Percentiles rank a stretch among this genome's conserved stretches.
Evolutionary conservation across 2,329 filamentous ascomycete species (phyloP).

Genomic region (Teratosphaeria pseudoeucalypti): DNA sequence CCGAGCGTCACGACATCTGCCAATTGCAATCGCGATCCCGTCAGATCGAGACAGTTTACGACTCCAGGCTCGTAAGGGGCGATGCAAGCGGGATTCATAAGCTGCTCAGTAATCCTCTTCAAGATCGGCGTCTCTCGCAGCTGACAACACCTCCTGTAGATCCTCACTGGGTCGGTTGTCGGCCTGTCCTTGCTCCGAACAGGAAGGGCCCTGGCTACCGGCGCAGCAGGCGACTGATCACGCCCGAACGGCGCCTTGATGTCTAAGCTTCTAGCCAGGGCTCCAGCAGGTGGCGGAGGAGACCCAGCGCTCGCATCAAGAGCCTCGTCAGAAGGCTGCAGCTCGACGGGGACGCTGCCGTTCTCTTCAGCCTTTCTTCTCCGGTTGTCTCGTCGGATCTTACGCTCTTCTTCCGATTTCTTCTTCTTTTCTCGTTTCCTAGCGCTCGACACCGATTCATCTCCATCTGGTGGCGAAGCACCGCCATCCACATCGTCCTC

Average conservation of each 20-base stretch:
- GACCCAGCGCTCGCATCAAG: slow-evolving; percentile 23
- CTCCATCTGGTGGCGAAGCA: slow-evolving; percentile 15
- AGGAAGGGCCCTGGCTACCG: slow-evolving; percentile 11
- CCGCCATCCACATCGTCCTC: slow-evolving; percentile 3
- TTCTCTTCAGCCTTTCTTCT: slow-evolving; percentile 77
- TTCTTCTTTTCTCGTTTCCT: slow-evolving; percentile 96
- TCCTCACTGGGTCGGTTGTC: slow-evolving; percentile 81
- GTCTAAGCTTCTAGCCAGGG: neutral
- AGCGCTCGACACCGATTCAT: slow-evolving; percentile 27
- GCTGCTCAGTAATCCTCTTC: slow-evolving; percentile 83
- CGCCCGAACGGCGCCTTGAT: neutral
- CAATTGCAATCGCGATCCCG: slow-evolving; percentile 71
- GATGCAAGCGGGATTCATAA: slow-evolving; percentile 59
- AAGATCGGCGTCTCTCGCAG: slow-evolving; percentile 84
- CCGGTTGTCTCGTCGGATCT: slow-evolving; percentile 84
- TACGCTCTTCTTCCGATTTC: slow-evolving; percentile 82
- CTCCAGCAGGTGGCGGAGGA: neutral
- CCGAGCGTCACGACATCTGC: slow-evolving; percentile 78
- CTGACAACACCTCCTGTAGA: slow-evolving; percentile 91
- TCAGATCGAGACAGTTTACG: slow-evolving; percentile 72
- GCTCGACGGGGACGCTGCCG: slow-evolving; percentile 73
- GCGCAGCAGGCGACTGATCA: neutral
- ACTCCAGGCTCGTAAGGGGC: slow-evolving; percentile 57
- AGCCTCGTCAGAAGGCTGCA: slow-evolving; percentile 56
- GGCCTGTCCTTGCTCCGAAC: slow-evolving; percentile 46